Evolutionary conservation across 352 stramenopile genomes (phyloP).

Genomic region (Halophytophthora batemanensis): DNA sequence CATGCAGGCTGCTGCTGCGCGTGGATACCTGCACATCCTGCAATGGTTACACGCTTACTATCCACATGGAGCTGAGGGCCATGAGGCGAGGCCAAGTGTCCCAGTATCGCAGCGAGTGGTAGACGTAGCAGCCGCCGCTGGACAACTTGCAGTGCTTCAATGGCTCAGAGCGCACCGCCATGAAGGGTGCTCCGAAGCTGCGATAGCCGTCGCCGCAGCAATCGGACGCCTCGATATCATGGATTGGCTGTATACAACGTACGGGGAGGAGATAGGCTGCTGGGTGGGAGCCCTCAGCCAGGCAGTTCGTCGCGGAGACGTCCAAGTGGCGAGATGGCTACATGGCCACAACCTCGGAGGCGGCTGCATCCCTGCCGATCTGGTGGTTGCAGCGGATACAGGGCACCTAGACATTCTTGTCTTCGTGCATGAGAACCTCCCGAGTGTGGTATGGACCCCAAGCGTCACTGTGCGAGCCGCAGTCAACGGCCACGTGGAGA

Average conservation of each 20-base stretch:
- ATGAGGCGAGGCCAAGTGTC: too few relatives aligned
- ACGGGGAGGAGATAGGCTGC: constrained; percentile 16
- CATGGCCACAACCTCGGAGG: constrained; percentile 16
- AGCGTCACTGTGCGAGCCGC: constrained; percentile 14
- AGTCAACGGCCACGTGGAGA: constrained; percentile 16
- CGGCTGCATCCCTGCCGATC: background rate
- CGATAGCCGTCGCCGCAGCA: constrained; percentile 34
- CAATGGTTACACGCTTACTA: constrained; percentile 22
- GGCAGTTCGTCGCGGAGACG: constrained; percentile 22
- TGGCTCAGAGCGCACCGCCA: background rate
- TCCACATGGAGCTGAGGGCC: background rate
- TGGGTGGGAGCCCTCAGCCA: constrained; percentile 29
- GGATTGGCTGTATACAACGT: constrained; percentile 26
- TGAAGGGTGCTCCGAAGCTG: constrained; percentile 5
- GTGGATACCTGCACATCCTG: constrained; percentile 16
- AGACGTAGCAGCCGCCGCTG: too few relatives aligned
- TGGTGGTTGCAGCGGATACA: background rate
- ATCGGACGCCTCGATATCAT: constrained; percentile 25
- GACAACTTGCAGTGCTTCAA: too few relatives aligned
- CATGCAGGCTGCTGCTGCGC: constrained; percentile 13
- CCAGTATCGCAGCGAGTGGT: too few relatives aligned
- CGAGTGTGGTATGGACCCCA: constrained; percentile 1
- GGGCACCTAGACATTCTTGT: constrained; percentile 4
- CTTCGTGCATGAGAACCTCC: constrained; percentile 16
- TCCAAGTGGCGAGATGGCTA: constrained; percentile 24